A percentile compares a stretch with the other conserved stretches of the same genome.
phyloP scores from a whole-genome alignment of 176 grass and related monocot species.

The Oryza rufipogon region DNA sequence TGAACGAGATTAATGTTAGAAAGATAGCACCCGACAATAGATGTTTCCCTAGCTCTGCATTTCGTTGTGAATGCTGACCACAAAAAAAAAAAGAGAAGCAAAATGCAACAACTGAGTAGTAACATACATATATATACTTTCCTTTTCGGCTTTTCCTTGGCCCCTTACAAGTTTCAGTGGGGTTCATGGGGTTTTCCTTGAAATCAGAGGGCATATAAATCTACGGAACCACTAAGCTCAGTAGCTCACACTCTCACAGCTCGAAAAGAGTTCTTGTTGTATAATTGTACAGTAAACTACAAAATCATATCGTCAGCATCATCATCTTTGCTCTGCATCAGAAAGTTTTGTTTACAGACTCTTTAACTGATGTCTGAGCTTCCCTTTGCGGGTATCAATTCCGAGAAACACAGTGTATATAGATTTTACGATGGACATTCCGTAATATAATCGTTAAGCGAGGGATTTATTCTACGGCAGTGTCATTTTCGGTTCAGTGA shows the following conservation, averaged over 20 bases:
- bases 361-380: neutral
- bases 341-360: neutral
- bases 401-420: neutral
- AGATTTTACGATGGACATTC: too few relatives aligned
- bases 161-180: slow-evolving; percentile 23
- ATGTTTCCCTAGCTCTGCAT: slow-evolving; percentile 61
- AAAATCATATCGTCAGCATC: neutral
- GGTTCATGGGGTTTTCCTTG: slow-evolving; percentile 34
- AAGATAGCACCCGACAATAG: slow-evolving; percentile 61
- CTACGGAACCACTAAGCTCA: neutral
- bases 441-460: too few relatives aligned
- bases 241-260: slow-evolving; percentile 16
- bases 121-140: neutral
- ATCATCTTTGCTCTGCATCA: neutral
- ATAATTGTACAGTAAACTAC: slow-evolving; percentile 51
- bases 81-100: neutral
- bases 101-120: slow-evolving; percentile 26
- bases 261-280: slow-evolving; percentile 46
- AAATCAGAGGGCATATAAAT: slow-evolving; percentile 27
- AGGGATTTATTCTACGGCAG: too few relatives aligned
- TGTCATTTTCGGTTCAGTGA: too few relatives aligned
- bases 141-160: slow-evolving; percentile 39
- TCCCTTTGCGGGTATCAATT: neutral
- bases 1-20: slow-evolving; percentile 42
- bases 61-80: slow-evolving; percentile 70